Percentiles rank a stretch among this genome's conserved stretches.
phyloP scores from a whole-genome alignment of 305 asterid genomes.

The Fraxinus sp. region DNA sequence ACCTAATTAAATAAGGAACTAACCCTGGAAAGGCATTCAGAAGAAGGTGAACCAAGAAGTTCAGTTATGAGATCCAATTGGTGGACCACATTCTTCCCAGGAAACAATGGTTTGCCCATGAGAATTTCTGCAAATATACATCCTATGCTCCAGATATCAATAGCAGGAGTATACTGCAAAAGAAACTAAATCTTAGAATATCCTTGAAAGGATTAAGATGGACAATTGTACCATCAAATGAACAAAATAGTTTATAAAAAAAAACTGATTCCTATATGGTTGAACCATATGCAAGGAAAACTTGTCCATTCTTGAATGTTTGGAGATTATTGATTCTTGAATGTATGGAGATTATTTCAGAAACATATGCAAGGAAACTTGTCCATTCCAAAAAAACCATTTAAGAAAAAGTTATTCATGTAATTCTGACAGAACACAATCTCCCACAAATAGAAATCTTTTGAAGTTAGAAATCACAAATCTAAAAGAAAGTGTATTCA shows the following conservation, averaged over 20 bases:
- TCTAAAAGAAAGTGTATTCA: neutral
- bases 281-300: neutral
- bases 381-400: neutral
- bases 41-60: constrained; percentile 83
- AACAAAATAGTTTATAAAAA: neutral
- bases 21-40: constrained; percentile 82
- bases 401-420: neutral
- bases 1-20: constrained; percentile 26
- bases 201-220: neutral
- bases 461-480: neutral
- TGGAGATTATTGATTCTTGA: neutral
- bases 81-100: constrained; percentile 80
- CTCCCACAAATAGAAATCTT: neutral
- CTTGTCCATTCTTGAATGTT: neutral
- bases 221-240: neutral
- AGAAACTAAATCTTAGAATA: constrained; percentile 3
- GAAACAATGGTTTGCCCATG: constrained; percentile 75
- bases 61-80: constrained; percentile 87
- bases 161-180: constrained; percentile 91
- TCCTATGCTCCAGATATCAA: constrained; percentile 94
- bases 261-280: neutral
- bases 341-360: neutral
- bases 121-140: constrained; percentile 93
- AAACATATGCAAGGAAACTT: neutral
- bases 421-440: neutral